Conservation (phyloP, 164 flowering plant species). For the Vitis cinerea region DNA sequence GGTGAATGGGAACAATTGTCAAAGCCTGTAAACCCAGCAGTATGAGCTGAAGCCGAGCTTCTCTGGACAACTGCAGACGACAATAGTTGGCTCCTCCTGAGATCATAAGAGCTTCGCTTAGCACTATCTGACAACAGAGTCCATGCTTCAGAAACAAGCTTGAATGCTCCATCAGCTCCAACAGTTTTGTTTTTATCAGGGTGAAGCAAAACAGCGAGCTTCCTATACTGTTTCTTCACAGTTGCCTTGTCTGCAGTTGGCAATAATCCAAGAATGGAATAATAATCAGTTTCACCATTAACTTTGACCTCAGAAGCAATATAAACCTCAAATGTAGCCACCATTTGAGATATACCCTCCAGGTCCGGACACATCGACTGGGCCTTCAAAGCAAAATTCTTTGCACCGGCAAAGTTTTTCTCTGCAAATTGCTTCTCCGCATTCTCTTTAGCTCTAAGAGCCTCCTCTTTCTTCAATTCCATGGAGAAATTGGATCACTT, state of each 20-base stretch:
- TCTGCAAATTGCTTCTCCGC: constrained; percentile 64
- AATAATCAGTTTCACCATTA: constrained; percentile 64
- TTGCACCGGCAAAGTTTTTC: constrained; percentile 59
- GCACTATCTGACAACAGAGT: constrained; percentile 48
- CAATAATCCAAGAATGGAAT: constrained; percentile 66
- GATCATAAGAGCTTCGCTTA: constrained; percentile 56
- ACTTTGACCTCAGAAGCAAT: constrained; percentile 45
- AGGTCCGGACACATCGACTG: constrained; percentile 55
- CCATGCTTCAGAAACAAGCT: constrained; percentile 83
- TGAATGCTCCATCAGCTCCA: constrained; percentile 92
- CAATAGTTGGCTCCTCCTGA: constrained; percentile 37
- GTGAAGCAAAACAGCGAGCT: constrained; percentile 77
- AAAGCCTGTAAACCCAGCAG: constrained; percentile 30
- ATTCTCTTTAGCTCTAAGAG: constrained; percentile 53
- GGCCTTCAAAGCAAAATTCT: constrained; percentile 65
- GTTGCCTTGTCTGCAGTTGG: constrained; percentile 51
- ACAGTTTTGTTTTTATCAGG: constrained; percentile 77
- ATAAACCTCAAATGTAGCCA: constrained; percentile 70
- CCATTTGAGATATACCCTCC: constrained; percentile 79
- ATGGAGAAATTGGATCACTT: constrained; percentile 30
- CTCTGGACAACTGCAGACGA: constrained; percentile 29
- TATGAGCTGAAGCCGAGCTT: constrained; percentile 28
- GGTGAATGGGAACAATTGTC: constrained; percentile 30
- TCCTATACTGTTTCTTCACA: constrained; percentile 66
- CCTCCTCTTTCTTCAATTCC: constrained; percentile 66